Evolutionary conservation across 495 filamentous ascomycete genomes (phyloP).

Genomic region (Tirmania nivea): DNA sequence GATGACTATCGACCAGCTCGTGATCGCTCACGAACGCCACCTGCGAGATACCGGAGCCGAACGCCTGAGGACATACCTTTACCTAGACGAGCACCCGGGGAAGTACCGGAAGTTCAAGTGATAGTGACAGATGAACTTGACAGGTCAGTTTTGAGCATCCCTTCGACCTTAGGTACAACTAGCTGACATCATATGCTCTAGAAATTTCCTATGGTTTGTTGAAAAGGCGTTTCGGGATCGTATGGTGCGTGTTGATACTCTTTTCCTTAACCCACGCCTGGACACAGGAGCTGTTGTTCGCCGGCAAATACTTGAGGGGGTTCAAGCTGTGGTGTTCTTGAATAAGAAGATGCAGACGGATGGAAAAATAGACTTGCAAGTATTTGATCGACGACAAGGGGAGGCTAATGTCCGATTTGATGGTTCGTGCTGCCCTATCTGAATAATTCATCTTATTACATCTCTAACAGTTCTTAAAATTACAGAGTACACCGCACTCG

Average conservation of each 20-base stretch:
- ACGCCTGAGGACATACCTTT: constrained; percentile 30
- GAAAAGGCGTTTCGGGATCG: constrained; percentile 50
- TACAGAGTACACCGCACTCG: constrained; percentile 57
- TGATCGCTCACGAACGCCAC: constrained; percentile 18
- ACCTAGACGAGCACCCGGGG: constrained; percentile 45
- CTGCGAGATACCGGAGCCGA: constrained; percentile 32
- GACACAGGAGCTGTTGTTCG: constrained; percentile 54
- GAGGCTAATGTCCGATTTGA: constrained; percentile 53
- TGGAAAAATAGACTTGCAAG: constrained; percentile 52
- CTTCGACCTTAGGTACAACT: background rate
- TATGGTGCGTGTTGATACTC: constrained; percentile 49
- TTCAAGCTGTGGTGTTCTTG: constrained; percentile 62
- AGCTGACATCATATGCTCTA: constrained; percentile 18
- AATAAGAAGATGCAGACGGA: constrained; percentile 41
- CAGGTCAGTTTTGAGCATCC: constrained; percentile 26
- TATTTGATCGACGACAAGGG: constrained; percentile 61
- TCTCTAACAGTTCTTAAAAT: constrained; percentile 5
- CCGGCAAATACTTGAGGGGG: constrained; percentile 71
- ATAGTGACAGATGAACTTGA: constrained; percentile 62
- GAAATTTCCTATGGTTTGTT: constrained; percentile 62
- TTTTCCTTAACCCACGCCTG: constrained; percentile 58
- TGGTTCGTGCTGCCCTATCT: constrained; percentile 23
- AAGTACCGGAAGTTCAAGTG: constrained; percentile 83
- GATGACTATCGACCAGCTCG: constrained; percentile 24
- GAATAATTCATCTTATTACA: too few relatives aligned